These are phyloP conservation scores for Saussurea involucrata DNA, from an alignment of 129 eudicot species.

Conservation along the genomic window DNA sequence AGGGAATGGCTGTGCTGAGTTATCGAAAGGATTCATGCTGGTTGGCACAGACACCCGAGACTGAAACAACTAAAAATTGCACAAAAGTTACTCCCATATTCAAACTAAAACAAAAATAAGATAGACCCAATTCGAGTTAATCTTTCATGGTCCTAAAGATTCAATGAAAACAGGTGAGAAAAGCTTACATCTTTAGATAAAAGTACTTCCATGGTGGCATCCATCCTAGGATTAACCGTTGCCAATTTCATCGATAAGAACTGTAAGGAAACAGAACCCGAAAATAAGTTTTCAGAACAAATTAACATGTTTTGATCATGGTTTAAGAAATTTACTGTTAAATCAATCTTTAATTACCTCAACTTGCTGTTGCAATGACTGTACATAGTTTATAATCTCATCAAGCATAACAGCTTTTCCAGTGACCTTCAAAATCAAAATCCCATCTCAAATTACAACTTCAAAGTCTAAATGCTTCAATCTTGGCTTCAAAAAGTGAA, in stretches of 20 bases:
- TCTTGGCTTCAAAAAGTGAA: not conserved
- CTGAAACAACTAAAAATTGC: constrained; percentile 41
- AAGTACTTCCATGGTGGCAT: constrained; percentile 63
- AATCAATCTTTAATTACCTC: constrained; percentile 52
- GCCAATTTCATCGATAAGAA: constrained; percentile 95
- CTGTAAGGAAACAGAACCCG: constrained; percentile 33
- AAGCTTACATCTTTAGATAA: constrained; percentile 73
- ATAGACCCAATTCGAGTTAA: not conserved
- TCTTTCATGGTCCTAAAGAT: not conserved
- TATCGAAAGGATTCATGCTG: constrained; percentile 38
- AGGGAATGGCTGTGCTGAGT: constrained; percentile 42
- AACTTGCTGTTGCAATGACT: constrained; percentile 77
- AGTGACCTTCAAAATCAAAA: constrained; percentile 45
- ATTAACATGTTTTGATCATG: not conserved
- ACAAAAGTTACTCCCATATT: not conserved
- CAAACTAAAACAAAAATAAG: not conserved
- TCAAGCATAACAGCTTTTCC: constrained; percentile 95
- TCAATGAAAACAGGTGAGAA: not conserved
- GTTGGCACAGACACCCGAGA: constrained; percentile 43
- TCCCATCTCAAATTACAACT: constrained; percentile 6
- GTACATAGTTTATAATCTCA: constrained; percentile 92
- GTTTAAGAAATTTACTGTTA: not conserved
- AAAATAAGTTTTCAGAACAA: not conserved
- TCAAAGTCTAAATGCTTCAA: not conserved
- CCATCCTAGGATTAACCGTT: constrained; percentile 77